Evolutionary conservation across 2,329 filamentous ascomycete genomes (phyloP), one percentile per base, ranked within the genome.

Genomic region (Parascedosporium putredinis): DNA sequence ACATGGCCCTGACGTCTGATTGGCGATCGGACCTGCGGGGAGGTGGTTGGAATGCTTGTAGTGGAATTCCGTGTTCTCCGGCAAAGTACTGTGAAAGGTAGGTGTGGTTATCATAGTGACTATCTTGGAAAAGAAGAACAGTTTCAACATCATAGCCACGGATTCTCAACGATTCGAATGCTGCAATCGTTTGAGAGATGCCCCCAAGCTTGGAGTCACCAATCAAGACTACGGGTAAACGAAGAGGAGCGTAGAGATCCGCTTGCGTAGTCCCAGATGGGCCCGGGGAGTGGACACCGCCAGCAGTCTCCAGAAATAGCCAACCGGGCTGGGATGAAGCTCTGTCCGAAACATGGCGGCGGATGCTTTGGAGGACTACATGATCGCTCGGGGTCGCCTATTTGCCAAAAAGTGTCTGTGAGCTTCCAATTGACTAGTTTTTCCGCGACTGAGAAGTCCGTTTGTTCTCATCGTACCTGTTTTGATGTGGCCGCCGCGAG

Each of bases 301-400:
- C 88, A 1, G 88, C 87, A 2, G 88, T 93, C 62, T 94, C 88
- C 43, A 93, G 70, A 44, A 94, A 74, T 1, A 86, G 67, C 64
- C 83, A 79, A n/a, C 76, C 76, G 43, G 68, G 62, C 4, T 66
- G 65, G 2, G 57, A 56, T 18, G 61, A 57, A 3, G 74, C 70
- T 49, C 69, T 70, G n/a, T 65, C 56, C 5, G 63, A 60, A 1
- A 75, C 67, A 50, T 72, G 66, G 1, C 66, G 60, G 45, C 73
- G 67, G 27, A 83, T 69, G 6, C 67, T 65, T 2, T 64, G 58
- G 4, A 82, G 60, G 1, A 84, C 68, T 1, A 69, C 63, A 10
- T 72, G 63, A 52, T 80, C 72, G 1, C 78, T 70, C 1, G 71
- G 70, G 1, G 73, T 67, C 7, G 68, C 63, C 74, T 79, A 36